These are phyloP conservation scores for Lactifluus rugatus DNA, from an alignment of 768 basidiomycete genomes.

Conservation along the genomic window DNA sequence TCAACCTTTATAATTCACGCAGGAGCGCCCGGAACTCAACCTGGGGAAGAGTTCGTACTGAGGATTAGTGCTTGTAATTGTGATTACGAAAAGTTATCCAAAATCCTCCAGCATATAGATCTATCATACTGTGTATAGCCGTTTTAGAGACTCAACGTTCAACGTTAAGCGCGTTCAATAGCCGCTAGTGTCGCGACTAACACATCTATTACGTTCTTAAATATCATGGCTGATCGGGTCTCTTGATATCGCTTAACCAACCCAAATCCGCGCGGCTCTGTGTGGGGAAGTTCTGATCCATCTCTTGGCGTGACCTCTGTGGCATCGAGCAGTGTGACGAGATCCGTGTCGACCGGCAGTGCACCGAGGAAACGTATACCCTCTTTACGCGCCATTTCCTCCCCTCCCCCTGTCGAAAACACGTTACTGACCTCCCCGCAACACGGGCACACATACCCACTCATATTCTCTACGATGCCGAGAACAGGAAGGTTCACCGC, in stretches of 20 bases:
- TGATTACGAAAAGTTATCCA: too few species aligned
- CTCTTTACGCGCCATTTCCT: constrained; percentile 74
- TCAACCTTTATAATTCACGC: too few species aligned
- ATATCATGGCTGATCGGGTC: constrained; percentile 64
- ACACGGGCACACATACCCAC: constrained; percentile 97
- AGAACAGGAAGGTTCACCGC: constrained; percentile 78
- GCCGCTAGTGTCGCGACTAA: constrained; percentile 28
- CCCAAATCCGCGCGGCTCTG: constrained; percentile 31
- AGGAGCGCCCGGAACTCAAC: too few species aligned
- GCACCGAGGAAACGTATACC: constrained; percentile 72
- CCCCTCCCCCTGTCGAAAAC: constrained; percentile 90
- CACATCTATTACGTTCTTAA: constrained; percentile 46
- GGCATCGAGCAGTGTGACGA: constrained; percentile 78
- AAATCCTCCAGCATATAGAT: too few species aligned
- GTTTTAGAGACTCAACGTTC: too few species aligned
- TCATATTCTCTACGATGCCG: constrained; percentile 97
- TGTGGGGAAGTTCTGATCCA: constrained; percentile 17
- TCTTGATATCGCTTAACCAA: constrained; percentile 52
- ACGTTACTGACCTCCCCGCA: constrained; percentile 93
- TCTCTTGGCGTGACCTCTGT: constrained; percentile 28
- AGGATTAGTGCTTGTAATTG: too few species aligned
- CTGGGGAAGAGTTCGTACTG: too few species aligned
- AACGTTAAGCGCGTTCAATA: too few species aligned
- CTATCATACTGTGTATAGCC: too few species aligned
- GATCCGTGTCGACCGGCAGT: constrained; percentile 86